Evolutionary conservation across 805 yeast species (phyloP), one percentile per base, ranked within the genome.

Genomic region (Kockiozyma suomiensis): DNA sequence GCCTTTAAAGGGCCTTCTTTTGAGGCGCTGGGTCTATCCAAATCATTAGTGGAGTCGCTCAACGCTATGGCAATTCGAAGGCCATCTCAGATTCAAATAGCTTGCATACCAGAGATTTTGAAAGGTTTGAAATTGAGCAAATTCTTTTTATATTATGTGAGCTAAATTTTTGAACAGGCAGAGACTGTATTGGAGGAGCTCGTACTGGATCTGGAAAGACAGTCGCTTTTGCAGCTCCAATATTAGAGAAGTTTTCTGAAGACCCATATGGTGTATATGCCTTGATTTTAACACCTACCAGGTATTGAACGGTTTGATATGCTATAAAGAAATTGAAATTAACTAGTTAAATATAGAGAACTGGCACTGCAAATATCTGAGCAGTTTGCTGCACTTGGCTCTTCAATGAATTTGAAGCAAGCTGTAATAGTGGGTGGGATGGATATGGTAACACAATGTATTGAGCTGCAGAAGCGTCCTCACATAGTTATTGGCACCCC

Each of bases 181-280:
- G 85, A 67, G 97, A 92, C 73, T 92, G 97, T 75, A 93, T 94
- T 54, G 99, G 99, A 53, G 99, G 99, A 45, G 99, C 99, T 33
- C 88, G 88, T 73, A 94, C 99, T 0, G 99, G 99, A 75, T 87
- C 96, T 17, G 99, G 99, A 82, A 94, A 94, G 72, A 94, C 99
- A 1, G 85, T 94, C 23, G 97, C 98, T 0, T 94, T 94, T 80
- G 98, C 93, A 0, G 96, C 90, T n/a, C 99, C 99, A 1, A 93
- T 94, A 90, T 78, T 94, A 57, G 84, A 96, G 0, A 81, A 87
- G 70, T 94, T 98, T 97, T 88, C 97, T 0, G 88, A 86, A 66
- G 98, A 94, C 72, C 99, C 99, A 0, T 82, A 82, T 73, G 99
- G 97, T 0, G 88, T 94, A 40, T 94, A 80, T 74, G 99, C 97